Evolutionary conservation across 176 grass and related monocot genomes (phyloP), one percentile per base, ranked within the genome.

Genomic region (Panicum miliaceum): DNA sequence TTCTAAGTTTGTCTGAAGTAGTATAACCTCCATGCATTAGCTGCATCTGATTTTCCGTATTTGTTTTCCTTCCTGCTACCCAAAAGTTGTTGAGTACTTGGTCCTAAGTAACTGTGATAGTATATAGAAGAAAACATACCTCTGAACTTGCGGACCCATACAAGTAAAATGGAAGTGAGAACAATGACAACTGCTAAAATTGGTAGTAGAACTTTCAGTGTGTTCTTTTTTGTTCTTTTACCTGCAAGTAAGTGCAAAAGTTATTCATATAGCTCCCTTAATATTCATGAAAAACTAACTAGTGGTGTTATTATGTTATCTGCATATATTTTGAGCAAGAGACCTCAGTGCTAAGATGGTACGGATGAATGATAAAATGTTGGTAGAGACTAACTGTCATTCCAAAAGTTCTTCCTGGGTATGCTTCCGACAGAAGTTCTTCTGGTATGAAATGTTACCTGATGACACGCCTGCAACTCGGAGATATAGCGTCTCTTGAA

Each of bases 401-500:
- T 19, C 68, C 36, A 65, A 15, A 65, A 65, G 32, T 66, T 32
- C 29, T 32, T 32, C 29, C 2, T 32, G 32, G 32, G 14, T 2
- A 36, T 20, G 32, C 63, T 37, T 38, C 8, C 3, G 0, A 40
- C 7, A 70, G 11, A 43, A 70, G 4, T 42, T 70, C n/a, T 71
- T 29, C 1, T n/a, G 20, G 8, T 48, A 16, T 18, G 69, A 50
- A 50, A 19, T 72, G 43, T 23, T 72, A 72, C 69, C 75, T 59
- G 56, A 6, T 10, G 50, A 8, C n/a, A n/a, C n/a, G 15, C 42
- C 53, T 9, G 90, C 81, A 54, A 85, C 40, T 3, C 68, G 79
- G 5, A 92, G 53, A 8, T 88, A 92, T 6, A 92, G 63, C 48
- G 84, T 84, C 54, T 91, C 86, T 0, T 48, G 57, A 3, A 2